Evolutionary conservation across 352 stramenopile species (phyloP), one percentile per base, ranked within the genome.

Genomic region (Phytophthora cryptogea): DNA sequence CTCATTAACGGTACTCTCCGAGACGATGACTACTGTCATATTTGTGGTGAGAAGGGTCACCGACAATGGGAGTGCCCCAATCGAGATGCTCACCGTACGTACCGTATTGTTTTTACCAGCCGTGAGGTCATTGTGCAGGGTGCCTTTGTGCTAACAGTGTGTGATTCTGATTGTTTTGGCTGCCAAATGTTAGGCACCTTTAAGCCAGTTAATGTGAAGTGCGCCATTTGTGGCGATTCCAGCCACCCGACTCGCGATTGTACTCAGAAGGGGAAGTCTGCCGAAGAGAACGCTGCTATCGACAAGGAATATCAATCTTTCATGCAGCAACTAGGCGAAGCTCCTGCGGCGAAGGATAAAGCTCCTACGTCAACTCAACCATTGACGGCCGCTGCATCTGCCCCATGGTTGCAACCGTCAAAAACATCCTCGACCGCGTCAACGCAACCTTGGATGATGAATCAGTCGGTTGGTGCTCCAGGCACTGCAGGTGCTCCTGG

Each of bases 1-100:
- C 78, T 99, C 35, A 97, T 99, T 79, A 99, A 99, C 80, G 98
- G 98, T 57, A 99, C 97, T 20, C 72, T 99, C 17, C 97, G 97
- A 55, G 96, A 99, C 52, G 95, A 99, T 40, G 94, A 99, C 64
- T 99, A 94, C 66, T 99, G 97, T 74, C 87, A 96, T 65, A 88
- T 99, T 52, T 99, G 97, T 90, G 97, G 92, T 4, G 95, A 99
- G 69, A 98, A 99, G 67, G 97, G 97, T 20, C 97, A 99, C 77
- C 86, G 92, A 2, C 87, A 98, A 64, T 99, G 92, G 76, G 97
- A 99, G 65, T 99, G 97, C 73, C 97, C 97, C 9, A 94, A 94
- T 66, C 73, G 88, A 83, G 81, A 90, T 30, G 63, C 63, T 58
- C 54, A 76, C 48, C 87, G 83, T 91, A 83, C 44, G 80, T 85